Evolutionary conservation across 345 rosid genomes (phyloP).

Genomic region (Microthlaspi erraticum): DNA sequence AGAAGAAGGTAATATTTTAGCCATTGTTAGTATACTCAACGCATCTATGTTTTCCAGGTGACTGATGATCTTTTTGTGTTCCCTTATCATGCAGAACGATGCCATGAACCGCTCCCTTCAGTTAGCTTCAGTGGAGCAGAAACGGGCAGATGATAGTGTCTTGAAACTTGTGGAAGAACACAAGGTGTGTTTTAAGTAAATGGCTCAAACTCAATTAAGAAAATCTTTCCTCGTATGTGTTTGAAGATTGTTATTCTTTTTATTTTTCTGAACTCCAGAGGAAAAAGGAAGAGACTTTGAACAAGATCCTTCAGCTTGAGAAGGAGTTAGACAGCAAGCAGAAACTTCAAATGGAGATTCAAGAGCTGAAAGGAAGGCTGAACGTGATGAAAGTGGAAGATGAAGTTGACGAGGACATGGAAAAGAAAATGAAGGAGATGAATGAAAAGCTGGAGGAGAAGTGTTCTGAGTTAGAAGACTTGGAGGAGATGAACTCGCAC

Average conservation of each 20-base stretch:
- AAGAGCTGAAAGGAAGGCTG: constrained; percentile 79
- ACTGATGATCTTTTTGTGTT: constrained; percentile 26
- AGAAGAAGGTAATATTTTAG: constrained; percentile 60
- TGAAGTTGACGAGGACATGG: constrained; percentile 69
- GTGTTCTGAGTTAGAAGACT: constrained; percentile 49
- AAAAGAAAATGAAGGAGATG: constrained; percentile 74
- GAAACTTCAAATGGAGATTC: constrained; percentile 85
- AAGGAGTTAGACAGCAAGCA: constrained; percentile 71
- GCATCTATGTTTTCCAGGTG: constrained; percentile 32
- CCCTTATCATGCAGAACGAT: constrained; percentile 55
- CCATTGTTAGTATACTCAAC: constrained; percentile 13
- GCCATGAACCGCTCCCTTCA: constrained; percentile 65
- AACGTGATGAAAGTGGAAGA: constrained; percentile 77
- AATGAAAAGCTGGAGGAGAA: constrained; percentile 61
- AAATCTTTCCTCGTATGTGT: not conserved
- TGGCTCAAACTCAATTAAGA: not conserved
- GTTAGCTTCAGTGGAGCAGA: constrained; percentile 79
- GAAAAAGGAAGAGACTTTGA: constrained; percentile 71
- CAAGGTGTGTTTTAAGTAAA: constrained; percentile 51
- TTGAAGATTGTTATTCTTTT: constrained; percentile 1
- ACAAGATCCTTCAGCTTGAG: constrained; percentile 68
- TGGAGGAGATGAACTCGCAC: constrained; percentile 26
- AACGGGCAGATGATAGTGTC: constrained; percentile 75
- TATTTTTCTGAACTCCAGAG: constrained; percentile 58
- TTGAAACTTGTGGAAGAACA: constrained; percentile 79